Conservation (phyloP, 1,284 basidiomycete species). For the Cutaneotrichosporon cavernicola region DNA sequence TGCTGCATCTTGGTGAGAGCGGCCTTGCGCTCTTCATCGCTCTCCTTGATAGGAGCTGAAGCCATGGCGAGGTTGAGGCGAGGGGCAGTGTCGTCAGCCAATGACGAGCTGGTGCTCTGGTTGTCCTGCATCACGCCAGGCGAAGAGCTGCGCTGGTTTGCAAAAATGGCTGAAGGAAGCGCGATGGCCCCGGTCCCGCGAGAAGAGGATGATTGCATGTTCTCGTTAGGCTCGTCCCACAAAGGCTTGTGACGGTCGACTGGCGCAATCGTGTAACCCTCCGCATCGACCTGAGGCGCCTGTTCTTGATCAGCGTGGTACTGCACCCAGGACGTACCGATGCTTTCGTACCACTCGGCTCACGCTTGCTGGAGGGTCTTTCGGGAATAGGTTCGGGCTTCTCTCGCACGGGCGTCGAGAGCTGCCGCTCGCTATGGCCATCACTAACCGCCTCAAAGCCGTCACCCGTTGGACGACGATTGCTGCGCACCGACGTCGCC, state of each 20-base stretch:
- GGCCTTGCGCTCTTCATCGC: conserved; percentile 54
- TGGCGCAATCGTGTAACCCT: conserved; percentile 59
- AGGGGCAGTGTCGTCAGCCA: not conserved
- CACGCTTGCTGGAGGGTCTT: not conserved
- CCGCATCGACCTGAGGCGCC: conserved; percentile 53
- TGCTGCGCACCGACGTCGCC: conserved; percentile 28
- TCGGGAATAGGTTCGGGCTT: not conserved
- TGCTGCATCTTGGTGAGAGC: conserved; percentile 57
- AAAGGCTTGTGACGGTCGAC: conserved; percentile 55
- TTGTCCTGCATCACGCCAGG: conserved; percentile 7
- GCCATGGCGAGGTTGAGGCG: conserved; percentile 51
- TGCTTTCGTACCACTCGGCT: not conserved
- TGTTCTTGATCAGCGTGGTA: conserved; percentile 11
- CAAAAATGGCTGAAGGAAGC: conserved; percentile 25
- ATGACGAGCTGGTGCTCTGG: conserved; percentile 7
- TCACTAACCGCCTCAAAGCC: conserved; percentile 5
- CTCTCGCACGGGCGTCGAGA: conserved; percentile 5
- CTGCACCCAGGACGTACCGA: not conserved
- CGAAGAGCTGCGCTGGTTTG: conserved; percentile 18
- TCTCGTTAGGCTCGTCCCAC: conserved; percentile 53
- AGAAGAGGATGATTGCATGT: conserved; percentile 21
- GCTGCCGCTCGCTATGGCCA: conserved; percentile 3
- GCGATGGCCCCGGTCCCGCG: conserved; percentile 11
- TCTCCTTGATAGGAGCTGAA: conserved; percentile 53
- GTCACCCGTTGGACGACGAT: conserved; percentile 21